These are phyloP conservation scores for Nakaseomyces uthaithaninus DNA, from an alignment of 1,139 yeast genomes.

Conservation along the genomic window DNA sequence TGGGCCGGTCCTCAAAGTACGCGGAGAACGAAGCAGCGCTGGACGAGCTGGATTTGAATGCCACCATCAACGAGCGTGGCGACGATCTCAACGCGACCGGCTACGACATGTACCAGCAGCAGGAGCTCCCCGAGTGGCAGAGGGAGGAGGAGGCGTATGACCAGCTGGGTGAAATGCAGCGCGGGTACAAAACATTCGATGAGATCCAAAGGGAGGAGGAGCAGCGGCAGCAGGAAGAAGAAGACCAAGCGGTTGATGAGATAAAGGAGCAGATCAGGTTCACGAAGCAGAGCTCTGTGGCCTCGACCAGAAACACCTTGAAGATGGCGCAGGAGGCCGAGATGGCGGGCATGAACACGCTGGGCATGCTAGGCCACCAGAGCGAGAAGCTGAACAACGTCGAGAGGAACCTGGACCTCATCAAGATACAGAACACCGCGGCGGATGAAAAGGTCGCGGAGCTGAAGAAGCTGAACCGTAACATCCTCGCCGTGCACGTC, in stretches of 20 bases:
- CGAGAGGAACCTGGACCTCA: conserved; percentile 67
- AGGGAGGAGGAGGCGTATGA: conserved; percentile 21
- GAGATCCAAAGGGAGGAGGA: conserved; percentile 36
- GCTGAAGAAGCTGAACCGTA: conserved; percentile 69
- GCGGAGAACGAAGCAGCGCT: conserved; percentile 11
- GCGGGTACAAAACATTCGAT: conserved; percentile 31
- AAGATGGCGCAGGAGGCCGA: conserved; percentile 90
- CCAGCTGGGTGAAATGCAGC: conserved; percentile 13
- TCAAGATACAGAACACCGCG: conserved; percentile 72
- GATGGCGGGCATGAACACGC: conserved; percentile 77
- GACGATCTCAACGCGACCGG: conserved; percentile 26
- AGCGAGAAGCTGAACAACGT: conserved; percentile 75
- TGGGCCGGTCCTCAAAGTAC: conserved; percentile 4
- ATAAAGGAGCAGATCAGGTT: conserved; percentile 78
- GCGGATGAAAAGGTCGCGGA: conserved; percentile 82
- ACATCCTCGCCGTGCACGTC: conserved; percentile 74
- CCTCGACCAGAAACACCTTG: conserved; percentile 77
- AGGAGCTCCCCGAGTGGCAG: conserved; percentile 10
- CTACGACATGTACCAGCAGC: conserved; percentile 15
- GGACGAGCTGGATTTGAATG: conserved; percentile 25
- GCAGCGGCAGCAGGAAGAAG: conserved; percentile 47
- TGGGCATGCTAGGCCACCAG: conserved; percentile 90
- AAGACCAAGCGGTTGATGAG: conserved; percentile 84
- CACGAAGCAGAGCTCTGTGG: conserved; percentile 80
- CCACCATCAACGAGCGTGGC: conserved; percentile 16